Conservation (phyloP, 1,284 basidiomycete genomes). For the Ganoderma sp. region DNA sequence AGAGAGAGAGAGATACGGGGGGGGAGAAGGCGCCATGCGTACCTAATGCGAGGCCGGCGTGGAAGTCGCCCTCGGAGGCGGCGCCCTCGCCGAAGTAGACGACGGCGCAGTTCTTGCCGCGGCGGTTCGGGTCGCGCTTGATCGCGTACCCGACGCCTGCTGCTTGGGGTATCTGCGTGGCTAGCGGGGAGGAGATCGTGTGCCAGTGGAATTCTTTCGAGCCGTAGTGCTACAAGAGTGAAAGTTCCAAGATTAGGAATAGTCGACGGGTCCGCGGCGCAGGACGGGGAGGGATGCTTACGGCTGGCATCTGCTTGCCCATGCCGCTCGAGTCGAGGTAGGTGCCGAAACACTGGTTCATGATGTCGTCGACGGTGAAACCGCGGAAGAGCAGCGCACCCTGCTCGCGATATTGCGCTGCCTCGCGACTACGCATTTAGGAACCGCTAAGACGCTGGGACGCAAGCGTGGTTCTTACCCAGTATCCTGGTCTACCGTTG, state of each 20-base stretch:
- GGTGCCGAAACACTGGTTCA: conserved; percentile 91
- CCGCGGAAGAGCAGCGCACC: conserved; percentile 91
- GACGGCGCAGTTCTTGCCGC: conserved; percentile 80
- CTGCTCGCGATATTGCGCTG: conserved; percentile 88
- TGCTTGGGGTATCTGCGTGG: conserved; percentile 95
- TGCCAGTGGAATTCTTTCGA: conserved; percentile 88
- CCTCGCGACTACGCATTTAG: not conserved
- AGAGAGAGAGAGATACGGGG: not conserved
- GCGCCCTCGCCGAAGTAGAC: conserved; percentile 91
- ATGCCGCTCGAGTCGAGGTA: conserved; percentile 83
- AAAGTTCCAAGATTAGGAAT: no score
- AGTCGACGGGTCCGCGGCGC: no score
- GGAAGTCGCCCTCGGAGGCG: conserved; percentile 82
- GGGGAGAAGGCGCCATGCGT: conserved; percentile 17
- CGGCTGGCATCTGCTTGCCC: conserved; percentile 89
- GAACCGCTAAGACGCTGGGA: not conserved
- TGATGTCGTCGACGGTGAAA: conserved; percentile 73
- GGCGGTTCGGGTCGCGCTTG: conserved; percentile 76
- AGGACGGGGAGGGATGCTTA: conserved; percentile 41
- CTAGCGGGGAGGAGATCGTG: conserved; percentile 93
- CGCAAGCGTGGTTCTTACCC: conserved; percentile 47
- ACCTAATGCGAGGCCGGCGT: conserved; percentile 74
- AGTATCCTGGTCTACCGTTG: conserved; percentile 54
- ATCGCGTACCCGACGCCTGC: conserved; percentile 93
- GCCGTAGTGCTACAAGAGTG: conserved; percentile 75